Evolutionary conservation across 768 basidiomycete genomes (phyloP).

Genomic region (Hypholoma sublateritium): DNA sequence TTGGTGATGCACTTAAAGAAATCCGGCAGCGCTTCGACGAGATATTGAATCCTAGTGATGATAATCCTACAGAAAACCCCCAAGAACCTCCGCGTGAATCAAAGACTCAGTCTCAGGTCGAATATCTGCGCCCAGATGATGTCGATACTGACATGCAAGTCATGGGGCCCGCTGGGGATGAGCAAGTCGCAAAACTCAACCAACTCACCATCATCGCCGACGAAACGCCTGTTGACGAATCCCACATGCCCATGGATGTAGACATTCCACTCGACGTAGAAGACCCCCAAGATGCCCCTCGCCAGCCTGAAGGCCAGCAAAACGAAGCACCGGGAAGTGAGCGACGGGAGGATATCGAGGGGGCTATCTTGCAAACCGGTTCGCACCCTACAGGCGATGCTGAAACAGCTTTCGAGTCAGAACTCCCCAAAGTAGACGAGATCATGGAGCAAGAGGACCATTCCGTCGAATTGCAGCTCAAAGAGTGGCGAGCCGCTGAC

Average conservation of each 20-base stretch:
- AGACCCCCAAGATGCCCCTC: constrained; percentile 21
- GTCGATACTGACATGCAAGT: constrained; percentile 80
- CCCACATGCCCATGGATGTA: constrained; percentile 48
- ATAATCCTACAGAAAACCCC: constrained; percentile 29
- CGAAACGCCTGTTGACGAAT: constrained; percentile 32
- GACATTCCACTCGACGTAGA: constrained; percentile 30
- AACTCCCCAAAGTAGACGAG: constrained; percentile 17
- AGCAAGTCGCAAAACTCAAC: constrained; percentile 78
- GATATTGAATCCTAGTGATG: constrained; percentile 55
- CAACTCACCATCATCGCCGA: constrained; percentile 79
- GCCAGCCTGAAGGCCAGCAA: constrained; percentile 18
- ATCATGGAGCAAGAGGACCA: constrained; percentile 34
- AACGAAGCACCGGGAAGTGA: constrained; percentile 24
- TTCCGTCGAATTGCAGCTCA: constrained; percentile 48
- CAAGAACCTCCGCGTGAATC: constrained; percentile 38
- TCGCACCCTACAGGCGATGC: constrained; percentile 17
- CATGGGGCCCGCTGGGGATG: constrained; percentile 82
- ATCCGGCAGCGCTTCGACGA: constrained; percentile 83
- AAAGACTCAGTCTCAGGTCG: constrained; percentile 51
- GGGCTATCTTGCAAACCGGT: constrained; percentile 43
- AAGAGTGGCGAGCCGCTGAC: constrained; percentile 60
- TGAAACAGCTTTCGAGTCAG: constrained; percentile 24
- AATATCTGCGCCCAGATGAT: constrained; percentile 76
- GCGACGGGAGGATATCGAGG: constrained; percentile 37
- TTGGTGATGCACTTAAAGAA: constrained; percentile 83